Evolutionary conservation across 139 green algal species (phyloP).

Genomic region (Tetraselmis chui): DNA sequence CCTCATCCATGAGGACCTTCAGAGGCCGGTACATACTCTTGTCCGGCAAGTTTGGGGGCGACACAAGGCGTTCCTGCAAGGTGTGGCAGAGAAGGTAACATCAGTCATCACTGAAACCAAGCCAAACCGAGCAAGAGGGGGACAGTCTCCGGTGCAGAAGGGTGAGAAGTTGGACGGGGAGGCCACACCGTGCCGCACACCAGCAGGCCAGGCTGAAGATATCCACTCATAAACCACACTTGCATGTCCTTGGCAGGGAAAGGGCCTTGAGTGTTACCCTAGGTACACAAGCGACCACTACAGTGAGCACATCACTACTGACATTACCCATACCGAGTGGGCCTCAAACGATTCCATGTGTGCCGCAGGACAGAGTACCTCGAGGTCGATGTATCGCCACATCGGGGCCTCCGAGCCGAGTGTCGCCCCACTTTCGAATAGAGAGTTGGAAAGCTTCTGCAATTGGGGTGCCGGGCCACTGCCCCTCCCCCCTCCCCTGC

Average conservation of each 20-base stretch:
- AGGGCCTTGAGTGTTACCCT: slow-evolving; percentile 32
- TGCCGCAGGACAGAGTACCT: not conserved
- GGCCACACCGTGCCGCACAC: slow-evolving; percentile 36
- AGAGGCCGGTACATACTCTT: not conserved
- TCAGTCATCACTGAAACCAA: not conserved
- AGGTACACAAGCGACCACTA: not conserved
- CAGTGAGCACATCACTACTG: not conserved
- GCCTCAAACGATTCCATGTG: not conserved
- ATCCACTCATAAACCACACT: slow-evolving; percentile 22
- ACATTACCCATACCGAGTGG: too few species aligned
- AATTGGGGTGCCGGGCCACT: not conserved
- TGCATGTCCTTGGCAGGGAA: slow-evolving; percentile 34
- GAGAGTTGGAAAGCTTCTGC: not conserved
- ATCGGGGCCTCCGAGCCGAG: slow-evolving; percentile 32
- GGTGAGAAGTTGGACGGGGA: slow-evolving; percentile 6
- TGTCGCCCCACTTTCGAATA: slow-evolving; percentile 25
- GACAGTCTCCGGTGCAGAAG: not conserved
- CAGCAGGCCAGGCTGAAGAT: slow-evolving; percentile 16
- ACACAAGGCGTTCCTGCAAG: slow-evolving; percentile 9
- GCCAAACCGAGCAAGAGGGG: not conserved
- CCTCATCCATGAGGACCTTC: not conserved
- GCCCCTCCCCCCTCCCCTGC: slow-evolving; percentile 1
- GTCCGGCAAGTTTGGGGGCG: slow-evolving; percentile 30
- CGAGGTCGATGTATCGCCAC: slow-evolving; percentile 36
- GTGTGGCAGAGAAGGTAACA: not conserved